phyloP scores from a whole-genome alignment of 805 yeast genomes.

The Kodamaea jinghongensis region DNA sequence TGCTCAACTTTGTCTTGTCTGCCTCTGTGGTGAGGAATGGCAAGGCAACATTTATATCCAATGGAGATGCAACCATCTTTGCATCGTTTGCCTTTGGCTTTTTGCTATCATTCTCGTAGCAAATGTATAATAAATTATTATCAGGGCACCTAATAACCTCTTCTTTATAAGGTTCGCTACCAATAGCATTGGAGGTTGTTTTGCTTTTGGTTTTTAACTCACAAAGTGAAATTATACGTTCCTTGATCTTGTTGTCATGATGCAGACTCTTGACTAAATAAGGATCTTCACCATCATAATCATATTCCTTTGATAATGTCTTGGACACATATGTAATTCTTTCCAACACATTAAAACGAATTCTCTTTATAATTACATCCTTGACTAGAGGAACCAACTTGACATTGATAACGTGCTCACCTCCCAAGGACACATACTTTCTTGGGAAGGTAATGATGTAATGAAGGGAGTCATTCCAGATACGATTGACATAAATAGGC shows the following conservation, averaged over 20 bases:
- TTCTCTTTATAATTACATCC: conserved; percentile 57
- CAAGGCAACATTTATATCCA: conserved; percentile 42
- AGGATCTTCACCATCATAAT: conserved; percentile 41
- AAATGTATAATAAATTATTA: conserved; percentile 60
- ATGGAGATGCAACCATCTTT: conserved; percentile 38
- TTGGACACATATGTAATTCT: conserved; percentile 61
- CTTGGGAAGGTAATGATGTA: conserved; percentile 71
- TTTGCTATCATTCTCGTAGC: conserved; percentile 37
- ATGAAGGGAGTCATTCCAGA: conserved; percentile 69
- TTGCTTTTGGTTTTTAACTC: conserved; percentile 58
- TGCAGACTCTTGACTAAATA: conserved; percentile 8
- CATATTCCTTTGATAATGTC: conserved; percentile 51
- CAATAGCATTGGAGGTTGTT: conserved; percentile 29
- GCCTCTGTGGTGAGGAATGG: conserved; percentile 40
- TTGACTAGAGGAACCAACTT: conserved; percentile 67
- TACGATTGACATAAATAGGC: conserved; percentile 71
- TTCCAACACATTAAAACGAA: conserved; percentile 65
- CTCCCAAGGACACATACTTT: conserved; percentile 64
- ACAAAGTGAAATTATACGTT: conserved; percentile 55
- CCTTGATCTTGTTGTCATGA: conserved; percentile 24
- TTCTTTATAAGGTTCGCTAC: conserved; percentile 48
- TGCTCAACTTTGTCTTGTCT: conserved; percentile 29
- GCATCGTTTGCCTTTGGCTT: conserved; percentile 9
- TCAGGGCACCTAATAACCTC: conserved; percentile 58
- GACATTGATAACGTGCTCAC: conserved; percentile 57